Evolutionary conservation across 208 protist species (phyloP), one percentile per base, ranked within the genome.

Genomic region (Leishmania mexicana): DNA sequence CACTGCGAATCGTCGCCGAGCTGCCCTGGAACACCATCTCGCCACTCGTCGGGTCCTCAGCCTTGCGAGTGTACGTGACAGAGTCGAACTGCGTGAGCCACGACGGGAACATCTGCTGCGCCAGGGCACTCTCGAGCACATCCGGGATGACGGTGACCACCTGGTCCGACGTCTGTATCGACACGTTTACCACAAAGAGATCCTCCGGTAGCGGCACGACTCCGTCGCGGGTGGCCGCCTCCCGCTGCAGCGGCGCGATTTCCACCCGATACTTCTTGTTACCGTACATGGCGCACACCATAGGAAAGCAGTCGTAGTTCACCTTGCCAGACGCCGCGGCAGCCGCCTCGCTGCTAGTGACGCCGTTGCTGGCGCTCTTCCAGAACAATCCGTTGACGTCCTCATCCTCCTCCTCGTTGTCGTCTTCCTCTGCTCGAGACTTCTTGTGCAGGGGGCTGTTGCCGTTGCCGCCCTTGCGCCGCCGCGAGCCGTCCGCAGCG

Each of bases 21-120:
- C 38, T 54, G 51, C 95, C 95, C 80, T 96, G 92, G 81, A 98
- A 98, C 42, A 97, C 89, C 65, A 98, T 85, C 81, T 97, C 90
- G 21, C 95, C 95, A 64, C 85, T 89, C 58, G 85, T 89, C n/a
- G 84, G 42, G 84, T 96, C 90, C 62, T 95, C 88, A 7, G 87
- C 86, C 45, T 92, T 90, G 71, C 92, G 92, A 19, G 94, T 97
- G 86, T 95, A 98, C 70, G 75, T 90, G 49, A 97, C 86, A n/a
- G 90, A 79, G 58, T 88, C 90, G 76, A 97, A 97, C 87, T 94
- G 93, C 47, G 94, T 87, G 65, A 97, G 86, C 92, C 92, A 96
- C 57, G 93, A 90, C 28, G 92, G 87, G 19, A 98, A 81, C 65
- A 84, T 84, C 72, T 92, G 88, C 84, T 85, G 79, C 81, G 81